Conservation (phyloP, 148 eudicot species). For the Rhododendron simsii region DNA sequence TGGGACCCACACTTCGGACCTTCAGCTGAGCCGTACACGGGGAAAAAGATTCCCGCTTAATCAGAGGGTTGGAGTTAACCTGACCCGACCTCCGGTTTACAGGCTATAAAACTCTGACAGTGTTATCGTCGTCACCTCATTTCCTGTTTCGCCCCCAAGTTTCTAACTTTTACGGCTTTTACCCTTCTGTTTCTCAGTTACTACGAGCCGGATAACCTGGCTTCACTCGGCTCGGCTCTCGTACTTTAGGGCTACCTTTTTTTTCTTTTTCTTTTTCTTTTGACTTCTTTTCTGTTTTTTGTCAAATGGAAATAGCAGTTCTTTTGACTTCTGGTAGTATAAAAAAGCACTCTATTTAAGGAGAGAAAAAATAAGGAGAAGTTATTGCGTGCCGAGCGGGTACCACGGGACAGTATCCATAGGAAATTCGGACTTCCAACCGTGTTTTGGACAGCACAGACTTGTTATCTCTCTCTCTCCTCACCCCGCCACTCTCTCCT, state of each 20-base stretch:
- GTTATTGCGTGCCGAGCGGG: too few species aligned
- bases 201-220: not conserved
- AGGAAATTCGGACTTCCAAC: too few species aligned
- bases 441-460: too few species aligned
- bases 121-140: constrained; percentile 11
- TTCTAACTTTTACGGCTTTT: not conserved
- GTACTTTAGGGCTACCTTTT: not conserved
- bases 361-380: too few species aligned
- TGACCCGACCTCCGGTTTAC: not conserved
- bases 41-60: constrained; percentile 9
- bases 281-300: not conserved
- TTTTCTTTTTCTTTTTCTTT: not conserved
- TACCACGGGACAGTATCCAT: too few species aligned
- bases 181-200: not conserved
- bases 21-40: not conserved
- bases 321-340: too few species aligned
- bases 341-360: too few species aligned
- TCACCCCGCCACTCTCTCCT: too few species aligned
- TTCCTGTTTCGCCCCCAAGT: not conserved
- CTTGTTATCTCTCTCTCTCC: too few species aligned
- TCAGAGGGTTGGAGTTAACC: not conserved
- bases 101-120: constrained; percentile 20
- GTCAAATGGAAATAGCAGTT: too few species aligned
- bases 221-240: constrained; percentile 1
- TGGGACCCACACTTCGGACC: constrained; percentile 8